Evolutionary conservation across 257 asterid genomes (phyloP).

Genomic region (Verbascum thapsus): DNA sequence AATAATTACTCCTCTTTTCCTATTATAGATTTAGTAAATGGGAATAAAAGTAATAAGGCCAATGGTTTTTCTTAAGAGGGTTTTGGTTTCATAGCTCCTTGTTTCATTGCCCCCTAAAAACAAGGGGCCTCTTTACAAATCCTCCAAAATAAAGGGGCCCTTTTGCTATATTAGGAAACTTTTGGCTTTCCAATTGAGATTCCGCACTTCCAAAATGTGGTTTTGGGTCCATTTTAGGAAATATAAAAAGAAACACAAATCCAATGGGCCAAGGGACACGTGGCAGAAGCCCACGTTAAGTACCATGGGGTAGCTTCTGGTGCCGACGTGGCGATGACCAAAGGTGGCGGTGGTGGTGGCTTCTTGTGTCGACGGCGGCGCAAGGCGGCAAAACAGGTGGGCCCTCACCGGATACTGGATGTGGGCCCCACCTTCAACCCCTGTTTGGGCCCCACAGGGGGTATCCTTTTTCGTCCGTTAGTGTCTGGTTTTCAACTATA

Average conservation of each 20-base stretch:
- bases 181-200: not conserved
- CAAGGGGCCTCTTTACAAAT: not conserved
- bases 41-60: not conserved
- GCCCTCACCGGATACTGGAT: slow-evolving; percentile 40
- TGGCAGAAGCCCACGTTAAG: slow-evolving; percentile 39
- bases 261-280: slow-evolving; percentile 37
- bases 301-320: slow-evolving; percentile 32
- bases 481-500: slow-evolving; percentile 54
- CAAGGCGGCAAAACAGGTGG: slow-evolving; percentile 26
- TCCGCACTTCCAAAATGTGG: slow-evolving; percentile 23
- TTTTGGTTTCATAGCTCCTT: not conserved
- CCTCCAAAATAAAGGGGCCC: not conserved
- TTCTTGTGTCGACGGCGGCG: slow-evolving; percentile 40
- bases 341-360: slow-evolving; percentile 35
- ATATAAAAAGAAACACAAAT: slow-evolving; percentile 20
- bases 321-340: slow-evolving; percentile 44
- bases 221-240: slow-evolving; percentile 28
- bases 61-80: not conserved
- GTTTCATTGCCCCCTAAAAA: not conserved
- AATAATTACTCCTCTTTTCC: not conserved
- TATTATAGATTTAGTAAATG: not conserved
- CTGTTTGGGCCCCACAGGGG: slow-evolving; percentile 33
- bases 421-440: slow-evolving; percentile 7
- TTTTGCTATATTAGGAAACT: slow-evolving; percentile 10
- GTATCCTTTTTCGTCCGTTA: slow-evolving; percentile 45